Conservation (phyloP, 1,284 basidiomycete genomes). For the Takashimella tepidaria region DNA sequence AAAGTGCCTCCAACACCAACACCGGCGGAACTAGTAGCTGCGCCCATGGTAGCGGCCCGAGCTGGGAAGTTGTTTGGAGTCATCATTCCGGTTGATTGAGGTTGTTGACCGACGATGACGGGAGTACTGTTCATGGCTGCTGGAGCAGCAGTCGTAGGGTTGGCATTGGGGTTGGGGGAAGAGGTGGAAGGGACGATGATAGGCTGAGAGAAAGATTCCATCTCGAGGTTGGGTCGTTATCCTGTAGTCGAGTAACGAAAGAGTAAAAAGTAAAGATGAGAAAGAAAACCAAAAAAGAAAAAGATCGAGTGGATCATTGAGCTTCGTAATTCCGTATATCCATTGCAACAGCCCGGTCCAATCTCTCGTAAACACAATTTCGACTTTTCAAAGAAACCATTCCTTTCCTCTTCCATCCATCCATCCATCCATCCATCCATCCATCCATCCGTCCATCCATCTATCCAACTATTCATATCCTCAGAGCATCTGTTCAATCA, state of each 20-base stretch:
- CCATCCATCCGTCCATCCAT: not conserved
- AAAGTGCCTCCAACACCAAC: slow-evolving; percentile 66
- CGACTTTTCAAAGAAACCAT: too few species aligned
- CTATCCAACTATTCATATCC: not conserved
- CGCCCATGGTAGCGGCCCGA: slow-evolving; percentile 7
- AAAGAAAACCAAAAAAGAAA: too few species aligned
- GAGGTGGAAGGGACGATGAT: slow-evolving; percentile 38
- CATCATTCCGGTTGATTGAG: not conserved
- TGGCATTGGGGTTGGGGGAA: slow-evolving; percentile 24
- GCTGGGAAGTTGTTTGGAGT: not conserved
- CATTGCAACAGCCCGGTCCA: not conserved
- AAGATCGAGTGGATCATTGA: too few species aligned
- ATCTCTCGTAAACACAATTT: not conserved
- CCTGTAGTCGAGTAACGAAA: not conserved
- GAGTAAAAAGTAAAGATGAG: not conserved
- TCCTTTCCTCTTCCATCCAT: not conserved
- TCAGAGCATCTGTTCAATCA: not conserved
- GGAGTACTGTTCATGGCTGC: slow-evolving; percentile 35
- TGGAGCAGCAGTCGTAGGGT: slow-evolving; percentile 37
- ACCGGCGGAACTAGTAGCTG: slow-evolving; percentile 12
- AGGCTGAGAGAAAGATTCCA: slow-evolving; percentile 22
- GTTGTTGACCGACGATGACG: slow-evolving; percentile 15
- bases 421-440: not conserved
- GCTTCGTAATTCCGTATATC: not conserved
- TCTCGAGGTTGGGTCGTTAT: too few species aligned